Conservation (phyloP, 345 rosid species). For the Acer campestre region DNA sequence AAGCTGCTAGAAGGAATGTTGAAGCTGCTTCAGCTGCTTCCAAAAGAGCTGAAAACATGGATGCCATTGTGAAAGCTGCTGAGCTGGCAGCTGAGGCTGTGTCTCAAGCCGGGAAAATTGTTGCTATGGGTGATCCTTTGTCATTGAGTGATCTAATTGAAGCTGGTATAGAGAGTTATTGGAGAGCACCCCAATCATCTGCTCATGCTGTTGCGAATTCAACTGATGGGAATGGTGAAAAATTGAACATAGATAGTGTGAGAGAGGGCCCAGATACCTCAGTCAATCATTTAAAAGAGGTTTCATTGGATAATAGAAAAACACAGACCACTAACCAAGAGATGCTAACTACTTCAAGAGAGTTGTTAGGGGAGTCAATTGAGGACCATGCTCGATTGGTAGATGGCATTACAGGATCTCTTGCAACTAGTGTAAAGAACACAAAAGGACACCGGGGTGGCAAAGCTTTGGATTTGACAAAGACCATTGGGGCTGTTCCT, state of each 20-base stretch:
- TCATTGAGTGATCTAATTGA: slow-evolving; percentile 61
- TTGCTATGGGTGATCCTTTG: slow-evolving; percentile 79
- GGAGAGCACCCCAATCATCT: slow-evolving; percentile 55
- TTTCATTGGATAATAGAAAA: slow-evolving; percentile 37
- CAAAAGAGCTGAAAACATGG: slow-evolving; percentile 90
- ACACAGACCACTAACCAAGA: slow-evolving; percentile 35
- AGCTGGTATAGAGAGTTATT: slow-evolving; percentile 74
- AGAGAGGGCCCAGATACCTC: slow-evolving; percentile 31
- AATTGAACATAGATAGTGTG: slow-evolving; percentile 17
- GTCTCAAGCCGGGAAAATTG: slow-evolving; percentile 89
- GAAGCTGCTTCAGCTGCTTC: slow-evolving; percentile 92
- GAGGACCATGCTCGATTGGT: slow-evolving; percentile 43
- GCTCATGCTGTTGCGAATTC: slow-evolving; percentile 36
- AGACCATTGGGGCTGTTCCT: slow-evolving; percentile 38
- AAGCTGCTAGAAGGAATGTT: slow-evolving; percentile 79
- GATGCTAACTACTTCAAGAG: slow-evolving; percentile 35
- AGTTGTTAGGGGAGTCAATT: slow-evolving; percentile 33
- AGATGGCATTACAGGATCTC: slow-evolving; percentile 44
- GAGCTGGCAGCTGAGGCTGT: slow-evolving; percentile 95
- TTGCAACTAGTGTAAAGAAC: slow-evolving; percentile 42
- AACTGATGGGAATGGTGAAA: slow-evolving; percentile 30
- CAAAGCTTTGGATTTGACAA: slow-evolving; percentile 45
- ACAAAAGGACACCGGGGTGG: slow-evolving; percentile 45
- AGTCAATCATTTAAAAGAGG: slow-evolving; percentile 27
- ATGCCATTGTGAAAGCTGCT: slow-evolving; percentile 92